phyloP scores from a whole-genome alignment of 2,329 filamentous ascomycete genomes.

The Claviceps africana region DNA sequence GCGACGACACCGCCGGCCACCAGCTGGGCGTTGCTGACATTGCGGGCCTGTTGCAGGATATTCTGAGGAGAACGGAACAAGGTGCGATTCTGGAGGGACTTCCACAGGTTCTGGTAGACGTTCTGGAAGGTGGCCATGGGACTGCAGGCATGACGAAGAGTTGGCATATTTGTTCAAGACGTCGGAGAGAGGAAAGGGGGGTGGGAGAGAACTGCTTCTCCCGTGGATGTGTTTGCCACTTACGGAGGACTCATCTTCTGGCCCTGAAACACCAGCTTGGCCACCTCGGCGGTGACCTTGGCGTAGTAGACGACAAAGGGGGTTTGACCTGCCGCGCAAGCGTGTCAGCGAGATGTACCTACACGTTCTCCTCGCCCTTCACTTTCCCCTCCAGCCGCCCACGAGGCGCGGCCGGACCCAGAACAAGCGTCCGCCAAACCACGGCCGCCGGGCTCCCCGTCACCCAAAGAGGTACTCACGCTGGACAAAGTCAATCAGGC shows the following conservation, averaged over 20 bases:
- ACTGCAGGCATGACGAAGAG: constrained; percentile 29
- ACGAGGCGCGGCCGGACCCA: neutral
- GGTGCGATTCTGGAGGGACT: constrained; percentile 52
- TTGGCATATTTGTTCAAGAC: too few species aligned
- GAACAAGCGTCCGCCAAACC: too few species aligned
- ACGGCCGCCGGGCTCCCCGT: too few species aligned
- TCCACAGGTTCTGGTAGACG: constrained; percentile 66
- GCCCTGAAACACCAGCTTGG: constrained; percentile 72
- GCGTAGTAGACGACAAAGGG: constrained; percentile 86
- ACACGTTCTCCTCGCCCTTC: neutral
- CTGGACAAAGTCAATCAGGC: constrained; percentile 66
- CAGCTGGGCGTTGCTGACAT: constrained; percentile 57
- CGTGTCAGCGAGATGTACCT: neutral
- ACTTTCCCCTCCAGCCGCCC: neutral
- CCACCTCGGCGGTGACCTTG: constrained; percentile 74
- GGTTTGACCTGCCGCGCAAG: constrained; percentile 50
- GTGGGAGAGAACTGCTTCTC: neutral
- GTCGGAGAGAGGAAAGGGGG: neutral
- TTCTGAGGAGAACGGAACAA: constrained; percentile 43
- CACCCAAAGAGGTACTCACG: constrained; percentile 53
- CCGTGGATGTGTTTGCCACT: constrained; percentile 24
- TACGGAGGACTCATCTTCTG: constrained; percentile 95
- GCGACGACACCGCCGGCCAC: constrained; percentile 60
- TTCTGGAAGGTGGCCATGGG: constrained; percentile 69
- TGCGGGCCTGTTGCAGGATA: constrained; percentile 45